Percentiles rank a stretch among this genome's conserved stretches.
phyloP scores from a whole-genome alignment of 2,329 filamentous ascomycete genomes.

The Trichophyton equinum region DNA sequence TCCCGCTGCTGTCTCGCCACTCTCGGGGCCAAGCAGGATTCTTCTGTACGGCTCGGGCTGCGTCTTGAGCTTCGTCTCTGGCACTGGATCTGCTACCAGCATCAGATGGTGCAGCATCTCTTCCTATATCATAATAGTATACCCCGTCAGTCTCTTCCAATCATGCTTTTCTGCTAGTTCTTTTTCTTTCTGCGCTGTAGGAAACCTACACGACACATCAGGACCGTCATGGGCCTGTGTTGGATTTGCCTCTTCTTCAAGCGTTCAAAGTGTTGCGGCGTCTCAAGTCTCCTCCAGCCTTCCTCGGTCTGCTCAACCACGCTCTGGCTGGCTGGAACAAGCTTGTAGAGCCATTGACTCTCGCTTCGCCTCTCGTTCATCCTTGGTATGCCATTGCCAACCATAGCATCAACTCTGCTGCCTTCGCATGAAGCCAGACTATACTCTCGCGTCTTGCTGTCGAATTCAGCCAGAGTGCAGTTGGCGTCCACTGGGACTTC shows the following conservation, averaged over 20 bases:
- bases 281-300: not conserved
- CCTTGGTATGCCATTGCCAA: not conserved
- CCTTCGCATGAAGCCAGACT: not conserved
- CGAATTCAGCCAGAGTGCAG: not conserved
- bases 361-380: not conserved
- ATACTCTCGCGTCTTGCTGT: not conserved
- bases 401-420: not conserved
- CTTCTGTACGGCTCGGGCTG: not conserved
- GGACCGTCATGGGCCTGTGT: not conserved
- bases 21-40: not conserved
- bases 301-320: not conserved
- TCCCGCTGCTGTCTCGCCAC: not conserved
- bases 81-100: not conserved
- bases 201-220: not conserved
- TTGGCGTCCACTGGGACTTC: not conserved
- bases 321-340: not conserved
- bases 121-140: not conserved
- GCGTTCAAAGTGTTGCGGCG: not conserved
- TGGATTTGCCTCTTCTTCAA: not conserved
- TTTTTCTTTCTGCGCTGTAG: too few relatives aligned
- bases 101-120: not conserved
- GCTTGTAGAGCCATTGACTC: not conserved
- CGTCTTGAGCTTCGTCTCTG: not conserved
- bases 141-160: not conserved
- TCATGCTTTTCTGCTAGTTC: too few relatives aligned